phyloP scores from a whole-genome alignment of 176 grass and related monocot species.

The Tillandsia fasciculata region DNA sequence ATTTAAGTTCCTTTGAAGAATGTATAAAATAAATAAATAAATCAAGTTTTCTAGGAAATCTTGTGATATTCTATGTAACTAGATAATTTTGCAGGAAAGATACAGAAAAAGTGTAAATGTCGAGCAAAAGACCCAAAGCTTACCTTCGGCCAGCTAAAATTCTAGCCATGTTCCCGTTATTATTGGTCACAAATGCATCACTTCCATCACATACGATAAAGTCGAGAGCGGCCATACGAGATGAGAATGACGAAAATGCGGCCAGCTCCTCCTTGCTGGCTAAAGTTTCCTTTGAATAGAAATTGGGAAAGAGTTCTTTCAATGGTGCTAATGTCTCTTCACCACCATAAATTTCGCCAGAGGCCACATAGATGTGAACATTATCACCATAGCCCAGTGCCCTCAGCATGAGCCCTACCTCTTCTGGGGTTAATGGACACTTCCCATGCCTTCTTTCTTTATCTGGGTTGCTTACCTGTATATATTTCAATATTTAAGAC shows the following conservation, averaged over 20 bases:
- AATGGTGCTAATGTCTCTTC: constrained; percentile 47
- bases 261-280: constrained; percentile 51
- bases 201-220: constrained; percentile 73
- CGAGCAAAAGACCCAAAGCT: background rate
- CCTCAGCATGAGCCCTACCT: constrained; percentile 70
- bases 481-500: constrained; percentile 12
- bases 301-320: constrained; percentile 58
- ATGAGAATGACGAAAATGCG: constrained; percentile 51
- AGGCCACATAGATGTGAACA: constrained; percentile 70
- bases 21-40: too few species aligned
- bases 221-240: constrained; percentile 74
- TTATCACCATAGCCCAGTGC: constrained; percentile 47
- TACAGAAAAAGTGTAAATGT: background rate
- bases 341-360: constrained; percentile 71
- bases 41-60: too few species aligned
- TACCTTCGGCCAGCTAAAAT: constrained; percentile 73
- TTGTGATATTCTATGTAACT: too few species aligned
- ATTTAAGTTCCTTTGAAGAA: too few species aligned
- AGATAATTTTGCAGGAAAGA: background rate
- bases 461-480: constrained; percentile 56
- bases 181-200: constrained; percentile 80
- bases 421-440: constrained; percentile 74
- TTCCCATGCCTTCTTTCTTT: constrained; percentile 69
- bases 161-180: constrained; percentile 83
- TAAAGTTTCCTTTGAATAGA: constrained; percentile 70